Evolutionary conservation across 2,329 filamentous ascomycete species (phyloP).

Genomic region (Diaporthe citri): DNA sequence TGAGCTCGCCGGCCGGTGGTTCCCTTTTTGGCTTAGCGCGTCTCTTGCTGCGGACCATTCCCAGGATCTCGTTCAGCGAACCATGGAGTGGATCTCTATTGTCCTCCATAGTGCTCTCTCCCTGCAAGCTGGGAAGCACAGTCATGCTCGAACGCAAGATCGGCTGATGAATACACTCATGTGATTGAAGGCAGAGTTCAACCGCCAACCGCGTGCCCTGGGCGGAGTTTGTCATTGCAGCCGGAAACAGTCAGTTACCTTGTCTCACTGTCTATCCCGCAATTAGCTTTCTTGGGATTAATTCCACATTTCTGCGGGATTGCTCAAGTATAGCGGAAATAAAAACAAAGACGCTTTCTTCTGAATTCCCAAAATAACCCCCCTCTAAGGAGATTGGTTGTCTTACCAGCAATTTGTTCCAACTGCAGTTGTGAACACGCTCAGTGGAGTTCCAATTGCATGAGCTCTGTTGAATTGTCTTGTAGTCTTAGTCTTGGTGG

Average conservation of each 20-base stretch:
- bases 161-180: neutral
- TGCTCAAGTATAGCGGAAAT: neutral
- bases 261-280: neutral
- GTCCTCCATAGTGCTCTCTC: neutral
- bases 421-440: neutral
- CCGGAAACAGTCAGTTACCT: conserved; percentile 12
- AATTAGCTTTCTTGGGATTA: neutral
- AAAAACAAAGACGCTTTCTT: neutral
- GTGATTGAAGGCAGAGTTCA: neutral
- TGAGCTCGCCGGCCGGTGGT: conserved; percentile 24
- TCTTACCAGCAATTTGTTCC: neutral
- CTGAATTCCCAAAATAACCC: neutral
- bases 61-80: conserved; percentile 24
- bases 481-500: neutral
- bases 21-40: conserved; percentile 32
- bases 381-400: neutral
- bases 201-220: neutral
- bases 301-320: neutral
- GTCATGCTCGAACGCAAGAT: neutral
- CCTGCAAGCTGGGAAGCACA: neutral
- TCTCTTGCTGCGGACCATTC: neutral
- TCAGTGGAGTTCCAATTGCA: neutral
- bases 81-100: neutral
- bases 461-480: too few relatives aligned
- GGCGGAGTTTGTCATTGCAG: neutral